phyloP scores from a whole-genome alignment of 345 rosid genomes.

The Ricinus communis region DNA sequence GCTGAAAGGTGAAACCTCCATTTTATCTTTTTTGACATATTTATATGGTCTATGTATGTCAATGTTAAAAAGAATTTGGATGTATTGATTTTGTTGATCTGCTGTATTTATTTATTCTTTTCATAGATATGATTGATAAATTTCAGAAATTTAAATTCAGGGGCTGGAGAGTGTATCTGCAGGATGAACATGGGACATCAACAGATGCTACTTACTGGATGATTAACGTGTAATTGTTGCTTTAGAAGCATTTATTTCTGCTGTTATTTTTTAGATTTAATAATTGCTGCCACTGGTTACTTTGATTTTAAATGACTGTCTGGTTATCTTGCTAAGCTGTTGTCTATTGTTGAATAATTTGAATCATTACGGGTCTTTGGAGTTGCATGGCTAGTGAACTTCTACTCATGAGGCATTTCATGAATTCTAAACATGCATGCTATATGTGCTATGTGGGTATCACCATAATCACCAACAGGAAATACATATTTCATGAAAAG shows the following conservation, averaged over 20 bases:
- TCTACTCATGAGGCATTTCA: not conserved
- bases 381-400: not conserved
- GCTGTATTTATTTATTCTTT: not conserved
- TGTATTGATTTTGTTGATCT: not conserved
- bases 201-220: constrained; percentile 60
- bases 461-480: not conserved
- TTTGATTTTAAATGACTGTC: not conserved
- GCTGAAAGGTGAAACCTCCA: constrained; percentile 54
- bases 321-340: not conserved
- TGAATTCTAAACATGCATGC: not conserved
- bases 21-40: too few relatives aligned
- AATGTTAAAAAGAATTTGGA: too few relatives aligned
- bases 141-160: constrained; percentile 34
- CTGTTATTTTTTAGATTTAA: not conserved
- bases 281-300: not conserved
- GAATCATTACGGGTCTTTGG: not conserved
- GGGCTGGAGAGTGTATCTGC: constrained; percentile 89
- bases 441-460: not conserved
- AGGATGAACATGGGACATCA: constrained; percentile 86
- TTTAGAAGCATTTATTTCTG: not conserved
- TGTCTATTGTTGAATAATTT: not conserved
- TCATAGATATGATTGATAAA: constrained; percentile 8
- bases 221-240: constrained; percentile 60
- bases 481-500: not conserved
- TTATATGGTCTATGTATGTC: too few relatives aligned